phyloP scores from a whole-genome alignment of 345 rosid genomes.

The Lepidium didymum region DNA sequence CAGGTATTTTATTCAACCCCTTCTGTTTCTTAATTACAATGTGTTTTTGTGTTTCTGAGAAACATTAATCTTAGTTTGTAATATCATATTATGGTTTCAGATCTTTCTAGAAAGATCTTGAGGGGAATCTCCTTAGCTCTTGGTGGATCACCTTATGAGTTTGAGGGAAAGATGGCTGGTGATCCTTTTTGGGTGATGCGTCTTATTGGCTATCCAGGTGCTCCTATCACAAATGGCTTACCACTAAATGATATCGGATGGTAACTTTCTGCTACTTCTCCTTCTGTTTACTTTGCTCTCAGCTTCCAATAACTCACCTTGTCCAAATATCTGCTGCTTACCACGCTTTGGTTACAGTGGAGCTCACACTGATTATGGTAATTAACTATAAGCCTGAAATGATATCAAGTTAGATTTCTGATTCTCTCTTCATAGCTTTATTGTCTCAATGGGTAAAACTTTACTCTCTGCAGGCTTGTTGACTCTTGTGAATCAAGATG shows the following conservation, averaged over 20 bases:
- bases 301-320: not conserved
- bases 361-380: slow-evolving; percentile 91
- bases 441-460: not conserved
- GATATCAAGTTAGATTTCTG: not conserved
- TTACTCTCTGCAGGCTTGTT: slow-evolving; percentile 44
- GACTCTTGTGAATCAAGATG: slow-evolving; percentile 85
- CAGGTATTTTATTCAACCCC: slow-evolving; percentile 33
- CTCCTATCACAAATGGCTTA: slow-evolving; percentile 20
- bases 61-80: not conserved
- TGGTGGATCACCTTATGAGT: slow-evolving; percentile 55
- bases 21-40: not conserved
- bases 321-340: not conserved
- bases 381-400: not conserved
- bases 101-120: slow-evolving; percentile 72
- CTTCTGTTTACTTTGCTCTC: not conserved
- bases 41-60: not conserved
- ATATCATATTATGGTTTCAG: slow-evolving; percentile 26
- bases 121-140: slow-evolving; percentile 68
- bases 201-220: slow-evolving; percentile 73
- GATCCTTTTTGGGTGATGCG: slow-evolving; percentile 90
- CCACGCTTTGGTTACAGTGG: slow-evolving; percentile 38
- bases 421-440: not conserved
- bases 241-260: slow-evolving; percentile 67
- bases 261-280: slow-evolving; percentile 32
- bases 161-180: slow-evolving; percentile 68